Percentiles rank a stretch among this genome's conserved stretches.
These are phyloP conservation scores for Tolypocladium endophyticum DNA, from an alignment of 2,329 filamentous ascomycete genomes.

Conservation along the genomic window DNA sequence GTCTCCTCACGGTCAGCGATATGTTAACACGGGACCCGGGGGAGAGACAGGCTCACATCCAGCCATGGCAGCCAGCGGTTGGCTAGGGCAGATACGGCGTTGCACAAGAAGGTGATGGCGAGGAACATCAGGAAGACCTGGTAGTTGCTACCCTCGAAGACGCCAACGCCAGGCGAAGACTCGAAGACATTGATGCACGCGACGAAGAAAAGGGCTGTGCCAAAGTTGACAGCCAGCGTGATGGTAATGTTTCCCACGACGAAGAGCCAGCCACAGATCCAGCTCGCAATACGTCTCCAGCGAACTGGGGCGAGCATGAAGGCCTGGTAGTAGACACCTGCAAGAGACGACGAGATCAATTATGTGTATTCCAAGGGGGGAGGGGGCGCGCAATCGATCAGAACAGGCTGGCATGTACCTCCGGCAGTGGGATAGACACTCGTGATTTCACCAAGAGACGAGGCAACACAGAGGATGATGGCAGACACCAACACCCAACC, in stretches of 20 bases:
- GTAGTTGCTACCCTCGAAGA: slow-evolving; percentile 43
- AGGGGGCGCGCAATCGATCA: background rate
- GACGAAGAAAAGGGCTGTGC: slow-evolving; percentile 55
- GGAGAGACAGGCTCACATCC: slow-evolving; percentile 45
- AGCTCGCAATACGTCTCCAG: slow-evolving; percentile 54
- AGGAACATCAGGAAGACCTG: slow-evolving; percentile 65
- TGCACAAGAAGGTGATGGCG: slow-evolving; percentile 53
- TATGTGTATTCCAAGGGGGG: slow-evolving; percentile 4
- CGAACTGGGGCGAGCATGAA: slow-evolving; percentile 58
- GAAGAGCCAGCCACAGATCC: slow-evolving; percentile 68
- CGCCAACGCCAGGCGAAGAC: slow-evolving; percentile 26
- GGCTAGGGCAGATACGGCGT: slow-evolving; percentile 54
- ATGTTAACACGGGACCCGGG: background rate
- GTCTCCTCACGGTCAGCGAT: slow-evolving; percentile 32
- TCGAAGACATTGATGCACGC: slow-evolving; percentile 47
- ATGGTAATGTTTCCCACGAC: slow-evolving; percentile 75
- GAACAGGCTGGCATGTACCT: slow-evolving; percentile 29
- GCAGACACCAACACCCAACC: slow-evolving; percentile 59
- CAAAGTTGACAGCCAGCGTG: slow-evolving; percentile 73
- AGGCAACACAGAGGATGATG: slow-evolving; percentile 61
- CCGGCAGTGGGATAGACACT: slow-evolving; percentile 68
- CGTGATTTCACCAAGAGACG: slow-evolving; percentile 63
- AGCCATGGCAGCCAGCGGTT: slow-evolving; percentile 58
- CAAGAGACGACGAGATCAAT: slow-evolving; percentile 8
- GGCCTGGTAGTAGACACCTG: slow-evolving; percentile 63